Base-by-base conservation (phyloP, 2,329 filamentous ascomycete genomes). In the Emmonsia crescens region DNA sequence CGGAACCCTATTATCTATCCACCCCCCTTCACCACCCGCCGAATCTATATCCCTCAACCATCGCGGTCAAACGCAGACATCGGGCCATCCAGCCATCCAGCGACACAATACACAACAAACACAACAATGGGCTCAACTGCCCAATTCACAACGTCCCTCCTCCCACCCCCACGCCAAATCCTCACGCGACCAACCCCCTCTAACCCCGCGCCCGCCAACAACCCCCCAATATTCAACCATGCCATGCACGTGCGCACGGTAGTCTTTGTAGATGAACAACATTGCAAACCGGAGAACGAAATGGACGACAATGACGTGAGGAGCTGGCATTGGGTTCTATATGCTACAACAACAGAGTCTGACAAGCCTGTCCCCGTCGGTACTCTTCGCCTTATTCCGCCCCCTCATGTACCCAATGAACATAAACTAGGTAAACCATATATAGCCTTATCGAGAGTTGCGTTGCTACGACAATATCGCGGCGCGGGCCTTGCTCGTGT, bases 261-360 rank as follows among this genome's bases (percentile, higher is more conserved):
- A 46, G 84, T 86, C 65, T 86, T 82, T 66, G 77, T 83, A 44
- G 74, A 80, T 62, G 83, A 85, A 70, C 84, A 86, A 65, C 73
- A 76, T 27, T 79, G 83, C 33, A 75, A 78, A 0, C 74, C 85
- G 0, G 84, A 88, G 44, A 83, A 85, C 66, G 92, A 97, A 73
- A 82, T 90, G 66, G 93, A 96, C 77, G 77, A 80, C 0, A 91
- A 96, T 71, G 93, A 97, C 73, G 67, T 81, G 0, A 83, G 89
- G 42, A 87, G 85, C 67, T 93, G 87, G 76, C 91, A 96, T 74
- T 96, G 90, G 89, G 87, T 96, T 36, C 79, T 87, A n/a, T 96
- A 51, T 31, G 12, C 10, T 51, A 96, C 74, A 54, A 68, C 49
- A 36, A 40, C 44, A 31, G 27, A 51, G 6, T 27, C 48, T 29